Base-by-base conservation (phyloP, 116 monocot species). In the Trichopus zeylanicus region DNA sequence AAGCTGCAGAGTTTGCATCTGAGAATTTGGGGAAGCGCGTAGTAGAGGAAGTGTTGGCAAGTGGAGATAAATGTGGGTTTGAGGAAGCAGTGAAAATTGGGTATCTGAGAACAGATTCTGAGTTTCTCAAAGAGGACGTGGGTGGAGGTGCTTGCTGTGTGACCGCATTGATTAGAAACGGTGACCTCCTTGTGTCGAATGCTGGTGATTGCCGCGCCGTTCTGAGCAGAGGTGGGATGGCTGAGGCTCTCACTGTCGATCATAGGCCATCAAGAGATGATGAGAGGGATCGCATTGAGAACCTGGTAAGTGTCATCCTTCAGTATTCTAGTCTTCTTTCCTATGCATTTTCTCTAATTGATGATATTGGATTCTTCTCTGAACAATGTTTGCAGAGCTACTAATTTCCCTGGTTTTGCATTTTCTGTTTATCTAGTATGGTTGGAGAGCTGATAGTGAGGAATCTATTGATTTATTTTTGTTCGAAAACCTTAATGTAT, bases 141-240 rank as follows among this genome's bases (percentile, higher is more conserved):
- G 12, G 49, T 16, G 87, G 98, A 26, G 98, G 98, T 4, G 46
- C 82, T 12, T 91, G 87, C 73, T 84, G 82, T 28, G 91, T 91
- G 31, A 98, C 91, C 0, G 98, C 91, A 3, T 37, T 98, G 37
- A 56, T 98, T 20, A 73, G 54, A 32, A 68, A 91, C 23, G 81
- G 80, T 0, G 70, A 82, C 48, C 75, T 98, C 31, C 61, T 85
- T 37, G 79, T 98, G 13, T 91, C 98, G 4, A 87, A 98, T 68
- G 88, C 76, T 12, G 98, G 98, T 1, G 98, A 98, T 62, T 98
- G 98, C 53, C 81, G 98, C 7, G 98, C 88, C 7, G 85, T 98
- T 12, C 23, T 98, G 69, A 85, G 98, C 66, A 26, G 77, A 23
- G 67, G 65, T 15, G 98, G 98, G 12, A 61, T 38, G 5, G 91